Conservation (phyloP, 768 basidiomycete species). For the Coprinopsis sp. region DNA sequence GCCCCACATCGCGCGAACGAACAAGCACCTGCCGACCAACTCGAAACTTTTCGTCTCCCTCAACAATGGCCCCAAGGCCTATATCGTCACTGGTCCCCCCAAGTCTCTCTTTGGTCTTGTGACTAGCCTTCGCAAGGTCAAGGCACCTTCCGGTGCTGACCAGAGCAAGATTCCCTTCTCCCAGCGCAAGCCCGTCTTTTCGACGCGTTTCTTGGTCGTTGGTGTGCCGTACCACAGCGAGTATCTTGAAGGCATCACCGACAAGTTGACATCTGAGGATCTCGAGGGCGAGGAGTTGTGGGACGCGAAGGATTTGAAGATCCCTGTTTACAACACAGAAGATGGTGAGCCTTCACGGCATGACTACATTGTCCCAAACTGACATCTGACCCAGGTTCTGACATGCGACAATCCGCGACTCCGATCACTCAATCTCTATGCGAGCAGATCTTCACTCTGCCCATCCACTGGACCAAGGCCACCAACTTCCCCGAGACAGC, state of each 20-base stretch:
- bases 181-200: constrained; percentile 92
- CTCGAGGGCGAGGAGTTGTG: constrained; percentile 76
- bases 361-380: constrained; percentile 11
- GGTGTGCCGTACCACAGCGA: constrained; percentile 94
- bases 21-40: constrained; percentile 74
- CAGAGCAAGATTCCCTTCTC: constrained; percentile 94
- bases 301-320: constrained; percentile 59
- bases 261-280: constrained; percentile 74
- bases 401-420: constrained; percentile 63
- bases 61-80: constrained; percentile 85
- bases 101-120: constrained; percentile 93
- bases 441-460: constrained; percentile 87
- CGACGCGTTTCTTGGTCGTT: constrained; percentile 90
- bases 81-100: constrained; percentile 90
- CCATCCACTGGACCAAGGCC: constrained; percentile 91
- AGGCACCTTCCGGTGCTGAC: constrained; percentile 81
- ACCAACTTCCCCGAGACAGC: constrained; percentile 86
- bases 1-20: constrained; percentile 80
- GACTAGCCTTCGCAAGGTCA: constrained; percentile 83
- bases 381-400: constrained; percentile 55
- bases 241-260: constrained; percentile 71
- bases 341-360: constrained; percentile 50
- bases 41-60: constrained; percentile 84
- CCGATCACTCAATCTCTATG: constrained; percentile 86
- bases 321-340: constrained; percentile 91